Evolutionary conservation across 108 stramenopile genomes (phyloP).

Genomic region (Craspedostauros australis): DNA sequence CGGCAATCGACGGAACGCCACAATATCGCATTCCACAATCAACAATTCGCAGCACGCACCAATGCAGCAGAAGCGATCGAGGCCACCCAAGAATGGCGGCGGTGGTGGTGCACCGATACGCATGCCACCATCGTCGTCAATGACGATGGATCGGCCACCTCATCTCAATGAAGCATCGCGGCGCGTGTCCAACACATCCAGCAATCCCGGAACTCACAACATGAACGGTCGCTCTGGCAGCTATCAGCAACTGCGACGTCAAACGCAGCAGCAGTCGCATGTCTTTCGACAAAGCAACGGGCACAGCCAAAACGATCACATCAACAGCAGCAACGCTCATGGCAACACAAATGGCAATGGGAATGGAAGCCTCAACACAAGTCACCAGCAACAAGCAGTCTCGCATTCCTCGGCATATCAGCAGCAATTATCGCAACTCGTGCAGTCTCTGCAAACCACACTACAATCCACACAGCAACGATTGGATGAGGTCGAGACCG

Average conservation of each 20-base stretch:
- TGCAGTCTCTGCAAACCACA: conserved; percentile 18
- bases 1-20: neutral
- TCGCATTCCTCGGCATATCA: conserved; percentile 5
- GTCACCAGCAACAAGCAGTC: neutral
- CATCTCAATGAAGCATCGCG: conserved; percentile 2
- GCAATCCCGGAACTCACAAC: neutral
- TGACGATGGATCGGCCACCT: too few relatives aligned
- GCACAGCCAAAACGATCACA: neutral
- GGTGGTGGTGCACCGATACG: too few relatives aligned
- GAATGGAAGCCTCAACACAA: neutral
- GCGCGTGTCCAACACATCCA: conserved; percentile 7
- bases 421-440: conserved; percentile 15
- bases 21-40: too few relatives aligned
- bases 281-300: neutral
- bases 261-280: neutral
- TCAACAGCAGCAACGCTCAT: neutral
- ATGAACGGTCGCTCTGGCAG: neutral
- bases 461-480: conserved; percentile 23
- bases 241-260: neutral
- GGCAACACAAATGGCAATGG: neutral
- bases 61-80: conserved; percentile 1
- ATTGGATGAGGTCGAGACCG: conserved; percentile 26
- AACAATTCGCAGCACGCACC: too few relatives aligned
- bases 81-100: neutral
- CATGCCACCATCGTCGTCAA: too few relatives aligned